Conservation (phyloP, 1,139 yeast species). For the Wickerhamiella infanticola region DNA sequence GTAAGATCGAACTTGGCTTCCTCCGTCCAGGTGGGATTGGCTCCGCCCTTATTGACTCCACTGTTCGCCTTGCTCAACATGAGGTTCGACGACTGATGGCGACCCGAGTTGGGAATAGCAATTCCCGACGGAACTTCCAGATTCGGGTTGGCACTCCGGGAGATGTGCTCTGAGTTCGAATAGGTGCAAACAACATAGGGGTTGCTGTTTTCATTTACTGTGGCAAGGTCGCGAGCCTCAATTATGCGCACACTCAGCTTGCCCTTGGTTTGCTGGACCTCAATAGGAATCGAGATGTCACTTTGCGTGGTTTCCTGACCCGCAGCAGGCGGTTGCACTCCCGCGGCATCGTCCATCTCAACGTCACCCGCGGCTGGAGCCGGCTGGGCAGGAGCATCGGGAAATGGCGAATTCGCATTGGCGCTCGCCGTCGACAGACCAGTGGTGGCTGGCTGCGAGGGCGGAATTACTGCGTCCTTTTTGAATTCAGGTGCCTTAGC, state of each 20-base stretch:
- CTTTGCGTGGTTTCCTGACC: background rate
- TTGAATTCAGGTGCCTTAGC: constrained; percentile 5
- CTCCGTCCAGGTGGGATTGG: constrained; percentile 79
- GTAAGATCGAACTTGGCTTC: constrained; percentile 86
- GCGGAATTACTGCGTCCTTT: constrained; percentile 9
- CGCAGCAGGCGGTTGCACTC: background rate
- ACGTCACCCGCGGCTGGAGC: background rate
- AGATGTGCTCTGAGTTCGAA: constrained; percentile 81
- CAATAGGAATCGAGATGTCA: constrained; percentile 6
- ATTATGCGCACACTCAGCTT: constrained; percentile 65
- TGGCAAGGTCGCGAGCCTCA: constrained; percentile 57
- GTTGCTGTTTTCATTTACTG: constrained; percentile 38
- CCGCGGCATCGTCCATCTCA: background rate
- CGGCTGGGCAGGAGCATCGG: background rate
- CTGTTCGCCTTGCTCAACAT: constrained; percentile 7
- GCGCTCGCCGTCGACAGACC: constrained; percentile 9
- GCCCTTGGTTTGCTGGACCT: constrained; percentile 29
- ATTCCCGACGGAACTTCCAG: constrained; percentile 17
- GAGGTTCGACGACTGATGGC: constrained; percentile 5
- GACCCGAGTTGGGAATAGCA: constrained; percentile 22
- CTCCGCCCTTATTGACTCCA: constrained; percentile 9
- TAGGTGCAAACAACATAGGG: constrained; percentile 91
- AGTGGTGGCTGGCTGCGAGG: constrained; percentile 13
- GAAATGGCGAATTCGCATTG: background rate
- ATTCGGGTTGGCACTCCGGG: constrained; percentile 43